Conservation (phyloP, 2,329 filamentous ascomycete species). For the Nemania abortiva region DNA sequence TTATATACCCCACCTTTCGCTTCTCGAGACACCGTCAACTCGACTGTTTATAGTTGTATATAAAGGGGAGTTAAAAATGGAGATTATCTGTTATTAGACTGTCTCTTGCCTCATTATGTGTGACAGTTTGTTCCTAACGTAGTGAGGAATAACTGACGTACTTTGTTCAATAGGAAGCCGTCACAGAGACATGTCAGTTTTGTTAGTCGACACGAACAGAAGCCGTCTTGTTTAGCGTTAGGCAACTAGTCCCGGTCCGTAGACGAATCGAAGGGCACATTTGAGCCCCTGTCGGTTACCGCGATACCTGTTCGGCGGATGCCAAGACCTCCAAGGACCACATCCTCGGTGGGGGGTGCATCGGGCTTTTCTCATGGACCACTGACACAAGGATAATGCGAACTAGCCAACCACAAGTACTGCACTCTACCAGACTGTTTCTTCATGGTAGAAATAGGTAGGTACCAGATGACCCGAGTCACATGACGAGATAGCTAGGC, state of each 20-base stretch:
- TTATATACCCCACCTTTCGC: constrained; percentile 44
- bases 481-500: constrained; percentile 11
- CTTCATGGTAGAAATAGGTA: background rate
- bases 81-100: constrained; percentile 21
- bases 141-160: background rate
- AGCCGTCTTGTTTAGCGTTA: background rate
- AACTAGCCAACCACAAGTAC: constrained; percentile 14
- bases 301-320: constrained; percentile 5
- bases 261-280: background rate
- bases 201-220: background rate
- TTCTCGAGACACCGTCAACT: constrained; percentile 39
- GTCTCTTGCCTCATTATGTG: background rate
- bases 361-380: constrained; percentile 18
- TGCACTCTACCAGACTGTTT: background rate
- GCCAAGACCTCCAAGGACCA: constrained; percentile 1
- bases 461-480: constrained; percentile 2
- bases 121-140: background rate
- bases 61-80: constrained; percentile 35
- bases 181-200: background rate
- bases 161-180: background rate
- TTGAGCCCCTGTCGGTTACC: background rate
- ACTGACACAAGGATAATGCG: constrained; percentile 9
- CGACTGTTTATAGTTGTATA: constrained; percentile 44
- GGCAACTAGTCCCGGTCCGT: background rate
- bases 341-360: constrained; percentile 9